phyloP scores from a whole-genome alignment of 345 rosid species.

The Populus nigra region DNA sequence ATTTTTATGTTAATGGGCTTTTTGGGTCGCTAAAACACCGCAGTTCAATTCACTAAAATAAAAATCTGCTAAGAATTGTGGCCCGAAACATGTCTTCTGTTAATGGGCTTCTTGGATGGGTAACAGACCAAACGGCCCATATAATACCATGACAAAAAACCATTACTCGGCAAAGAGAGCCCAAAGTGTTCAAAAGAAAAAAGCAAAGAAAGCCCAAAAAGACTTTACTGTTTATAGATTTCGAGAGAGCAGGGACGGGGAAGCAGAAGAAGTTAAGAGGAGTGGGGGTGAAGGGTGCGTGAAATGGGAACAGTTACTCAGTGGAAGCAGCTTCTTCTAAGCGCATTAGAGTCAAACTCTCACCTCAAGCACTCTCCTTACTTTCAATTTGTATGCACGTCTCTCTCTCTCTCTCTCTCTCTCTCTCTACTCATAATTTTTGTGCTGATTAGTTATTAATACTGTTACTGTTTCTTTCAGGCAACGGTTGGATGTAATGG shows the following conservation, averaged over 20 bases:
- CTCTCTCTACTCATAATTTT: too few relatives aligned
- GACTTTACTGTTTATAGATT: not conserved
- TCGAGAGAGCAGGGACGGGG: not conserved
- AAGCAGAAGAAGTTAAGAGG: not conserved
- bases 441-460: not conserved
- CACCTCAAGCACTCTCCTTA: conserved; percentile 63
- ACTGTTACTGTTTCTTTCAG: conserved; percentile 34
- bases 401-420: not conserved
- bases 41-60: not conserved
- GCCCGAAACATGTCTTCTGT: not conserved
- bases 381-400: conserved; percentile 53
- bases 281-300: not conserved
- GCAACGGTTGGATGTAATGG: conserved; percentile 76
- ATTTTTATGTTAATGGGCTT: too few relatives aligned
- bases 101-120: not conserved
- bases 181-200: not conserved
- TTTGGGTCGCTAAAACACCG: not conserved
- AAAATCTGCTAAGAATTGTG: not conserved
- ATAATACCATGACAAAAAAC: not conserved
- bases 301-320: conserved; percentile 40
- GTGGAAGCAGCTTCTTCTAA: conserved; percentile 82
- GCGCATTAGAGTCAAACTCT: conserved; percentile 63
- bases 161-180: not conserved
- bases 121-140: not conserved
- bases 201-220: not conserved